Conservation (phyloP, 345 rosid species). For the Syzygium grande region DNA sequence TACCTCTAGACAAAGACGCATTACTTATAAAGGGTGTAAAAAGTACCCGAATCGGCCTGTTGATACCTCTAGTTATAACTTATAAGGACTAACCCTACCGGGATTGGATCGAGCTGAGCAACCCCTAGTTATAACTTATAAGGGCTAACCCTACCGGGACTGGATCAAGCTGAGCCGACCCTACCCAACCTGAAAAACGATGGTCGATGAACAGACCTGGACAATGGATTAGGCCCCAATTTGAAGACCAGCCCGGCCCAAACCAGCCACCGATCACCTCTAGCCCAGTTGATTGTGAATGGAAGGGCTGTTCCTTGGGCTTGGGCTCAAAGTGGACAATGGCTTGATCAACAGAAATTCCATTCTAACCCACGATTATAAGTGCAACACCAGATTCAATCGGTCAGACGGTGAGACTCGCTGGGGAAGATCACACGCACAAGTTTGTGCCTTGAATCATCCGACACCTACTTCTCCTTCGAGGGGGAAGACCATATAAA, state of each 20-base stretch:
- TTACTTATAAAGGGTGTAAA: too few relatives aligned
- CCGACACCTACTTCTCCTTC: too few relatives aligned
- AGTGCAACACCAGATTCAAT: background rate
- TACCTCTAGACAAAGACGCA: background rate
- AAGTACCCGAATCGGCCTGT: too few relatives aligned
- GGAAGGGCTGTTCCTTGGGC: background rate
- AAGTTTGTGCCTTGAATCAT: background rate
- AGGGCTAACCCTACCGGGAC: background rate
- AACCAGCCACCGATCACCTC: background rate
- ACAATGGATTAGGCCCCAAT: background rate
- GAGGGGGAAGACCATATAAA: too few relatives aligned
- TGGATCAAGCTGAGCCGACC: background rate
- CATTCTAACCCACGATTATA: background rate
- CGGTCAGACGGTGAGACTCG: background rate
- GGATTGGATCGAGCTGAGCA: too few relatives aligned
- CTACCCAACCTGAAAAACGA: background rate
- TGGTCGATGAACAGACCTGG: background rate
- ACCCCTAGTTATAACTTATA: too few relatives aligned
- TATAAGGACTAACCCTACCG: background rate
- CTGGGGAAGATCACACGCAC: background rate
- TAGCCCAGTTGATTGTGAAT: background rate
- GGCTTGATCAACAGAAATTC: background rate
- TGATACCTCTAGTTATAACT: too few relatives aligned
- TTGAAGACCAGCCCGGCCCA: background rate
- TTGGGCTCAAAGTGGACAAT: background rate